Evolutionary conservation across 2,329 filamentous ascomycete species (phyloP).

Genomic region (Trichophyton verrucosum): DNA sequence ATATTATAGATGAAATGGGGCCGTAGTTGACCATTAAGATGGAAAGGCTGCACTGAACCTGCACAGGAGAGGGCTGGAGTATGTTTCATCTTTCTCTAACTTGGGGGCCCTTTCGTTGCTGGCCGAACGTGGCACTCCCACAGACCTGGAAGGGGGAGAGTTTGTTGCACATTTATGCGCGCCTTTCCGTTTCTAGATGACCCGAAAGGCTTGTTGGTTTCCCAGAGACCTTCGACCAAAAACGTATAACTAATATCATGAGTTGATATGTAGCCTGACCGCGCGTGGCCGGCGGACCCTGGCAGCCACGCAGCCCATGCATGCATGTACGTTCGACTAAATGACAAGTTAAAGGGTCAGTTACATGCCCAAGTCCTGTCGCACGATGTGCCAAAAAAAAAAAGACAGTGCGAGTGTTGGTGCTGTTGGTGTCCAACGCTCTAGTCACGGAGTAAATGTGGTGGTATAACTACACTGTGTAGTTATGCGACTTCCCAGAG

Average conservation of each 20-base stretch:
- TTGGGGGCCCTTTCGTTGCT: neutral
- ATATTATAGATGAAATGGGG: neutral
- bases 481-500: too few species aligned
- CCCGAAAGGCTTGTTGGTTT: neutral
- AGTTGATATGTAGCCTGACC: neutral
- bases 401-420: neutral
- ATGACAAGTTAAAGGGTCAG: neutral
- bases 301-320: neutral
- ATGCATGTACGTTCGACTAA: neutral
- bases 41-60: neutral
- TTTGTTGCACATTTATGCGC: neutral
- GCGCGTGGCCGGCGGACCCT: neutral
- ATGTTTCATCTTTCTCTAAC: neutral
- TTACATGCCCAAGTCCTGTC: neutral
- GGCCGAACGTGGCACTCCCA: neutral
- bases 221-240: neutral
- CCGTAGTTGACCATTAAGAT: neutral
- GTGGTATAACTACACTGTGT: too few species aligned
- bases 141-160: neutral
- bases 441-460: too few species aligned
- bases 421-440: neutral
- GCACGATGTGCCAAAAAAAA: neutral
- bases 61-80: neutral
- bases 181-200: neutral
- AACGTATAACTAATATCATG: neutral